These are phyloP conservation scores for Ustilago vetiveriae DNA, from an alignment of 1,284 basidiomycete species.

Conservation along the genomic window DNA sequence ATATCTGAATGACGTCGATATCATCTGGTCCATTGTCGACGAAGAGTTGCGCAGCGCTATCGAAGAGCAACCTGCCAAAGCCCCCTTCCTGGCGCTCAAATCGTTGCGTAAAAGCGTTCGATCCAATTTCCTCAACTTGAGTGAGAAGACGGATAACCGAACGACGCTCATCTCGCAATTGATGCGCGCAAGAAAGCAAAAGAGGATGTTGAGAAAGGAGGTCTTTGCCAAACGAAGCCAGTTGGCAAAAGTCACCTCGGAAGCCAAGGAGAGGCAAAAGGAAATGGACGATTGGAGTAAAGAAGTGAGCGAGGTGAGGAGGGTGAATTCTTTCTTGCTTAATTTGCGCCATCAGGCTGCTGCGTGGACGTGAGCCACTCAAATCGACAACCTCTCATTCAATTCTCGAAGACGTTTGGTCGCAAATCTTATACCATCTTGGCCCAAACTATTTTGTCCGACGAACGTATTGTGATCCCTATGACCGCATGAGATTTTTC, in stretches of 20 bases:
- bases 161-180: constrained; percentile 41
- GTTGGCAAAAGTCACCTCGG: constrained; percentile 16
- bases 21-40: constrained; percentile 47
- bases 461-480: neutral
- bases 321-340: constrained; percentile 27
- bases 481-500: no score
- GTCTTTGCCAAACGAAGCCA: constrained; percentile 31
- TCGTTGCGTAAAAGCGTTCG: constrained; percentile 33
- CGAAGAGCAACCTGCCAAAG: constrained; percentile 45
- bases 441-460: neutral
- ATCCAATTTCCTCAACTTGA: constrained; percentile 30
- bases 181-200: constrained; percentile 31
- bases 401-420: no score
- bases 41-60: constrained; percentile 39
- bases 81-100: constrained; percentile 40
- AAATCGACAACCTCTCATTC: neutral
- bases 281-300: constrained; percentile 33
- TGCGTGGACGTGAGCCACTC: constrained; percentile 17
- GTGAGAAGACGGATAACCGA: constrained; percentile 39
- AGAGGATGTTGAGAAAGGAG: constrained; percentile 27
- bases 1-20: constrained; percentile 50
- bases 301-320: constrained; percentile 31
- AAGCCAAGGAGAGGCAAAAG: constrained; percentile 32
- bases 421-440: no score
- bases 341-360: constrained; percentile 18